Conservation (phyloP, 306 rosid genomes). For the Ammopiptanthus mongolicus region DNA sequence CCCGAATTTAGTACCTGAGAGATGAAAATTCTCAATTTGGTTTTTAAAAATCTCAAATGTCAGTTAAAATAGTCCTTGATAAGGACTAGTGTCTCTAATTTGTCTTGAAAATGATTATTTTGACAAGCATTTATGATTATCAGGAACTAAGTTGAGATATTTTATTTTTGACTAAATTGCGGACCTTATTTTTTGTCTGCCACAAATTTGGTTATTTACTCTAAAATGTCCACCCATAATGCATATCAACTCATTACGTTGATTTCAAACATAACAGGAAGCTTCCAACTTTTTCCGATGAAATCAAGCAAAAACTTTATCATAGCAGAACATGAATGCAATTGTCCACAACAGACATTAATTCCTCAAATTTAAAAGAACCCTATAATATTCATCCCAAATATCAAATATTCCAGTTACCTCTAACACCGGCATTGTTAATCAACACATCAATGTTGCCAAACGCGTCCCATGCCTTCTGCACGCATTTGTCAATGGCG, state of each 20-base stretch:
- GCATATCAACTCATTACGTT: background rate
- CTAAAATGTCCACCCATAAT: background rate
- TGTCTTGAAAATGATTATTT: too few relatives aligned
- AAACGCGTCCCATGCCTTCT: slow-evolving; percentile 73
- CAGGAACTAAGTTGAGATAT: too few relatives aligned
- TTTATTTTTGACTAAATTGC: too few relatives aligned
- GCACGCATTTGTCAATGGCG: slow-evolving; percentile 41
- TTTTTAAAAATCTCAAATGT: background rate
- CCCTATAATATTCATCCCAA: background rate
- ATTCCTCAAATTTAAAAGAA: background rate
- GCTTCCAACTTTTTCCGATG: background rate
- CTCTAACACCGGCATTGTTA: slow-evolving; percentile 74
- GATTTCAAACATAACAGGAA: background rate
- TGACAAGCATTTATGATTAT: too few relatives aligned
- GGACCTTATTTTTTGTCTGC: too few relatives aligned
- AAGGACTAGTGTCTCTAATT: too few relatives aligned
- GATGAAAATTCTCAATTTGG: background rate
- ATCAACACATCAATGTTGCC: slow-evolving; percentile 64
- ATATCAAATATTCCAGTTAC: slow-evolving; percentile 16
- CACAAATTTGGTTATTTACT: too few relatives aligned
- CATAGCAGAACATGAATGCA: background rate
- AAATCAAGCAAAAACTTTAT: background rate
- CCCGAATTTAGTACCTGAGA: background rate
- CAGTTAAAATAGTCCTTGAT: background rate
- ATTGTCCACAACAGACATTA: background rate